Percentiles rank a stretch among this genome's conserved stretches.
Conservation (phyloP, 345 rosid genomes). For the Citrus australasica region DNA sequence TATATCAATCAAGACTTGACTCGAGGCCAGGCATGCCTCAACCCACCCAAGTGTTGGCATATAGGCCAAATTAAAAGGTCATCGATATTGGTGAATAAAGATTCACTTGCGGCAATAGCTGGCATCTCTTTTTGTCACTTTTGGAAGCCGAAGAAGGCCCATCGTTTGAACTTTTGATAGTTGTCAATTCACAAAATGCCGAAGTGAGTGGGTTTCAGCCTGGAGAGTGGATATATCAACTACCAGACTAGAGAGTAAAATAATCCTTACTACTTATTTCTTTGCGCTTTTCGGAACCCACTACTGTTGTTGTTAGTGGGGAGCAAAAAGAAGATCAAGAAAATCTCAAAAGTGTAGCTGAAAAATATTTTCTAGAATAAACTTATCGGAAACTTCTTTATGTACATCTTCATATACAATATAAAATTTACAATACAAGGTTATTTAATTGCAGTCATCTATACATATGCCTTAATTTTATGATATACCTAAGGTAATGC, state of each 20-base stretch:
- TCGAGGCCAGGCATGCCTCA: neutral
- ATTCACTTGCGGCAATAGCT: no score
- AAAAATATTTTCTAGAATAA: neutral
- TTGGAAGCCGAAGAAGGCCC: no score
- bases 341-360: neutral
- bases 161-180: neutral
- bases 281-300: neutral
- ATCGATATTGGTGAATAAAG: no score
- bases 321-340: neutral
- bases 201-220: no score
- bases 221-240: no score
- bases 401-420: neutral
- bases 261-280: neutral
- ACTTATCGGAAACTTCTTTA: neutral
- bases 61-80: no score
- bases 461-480: neutral
- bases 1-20: no score
- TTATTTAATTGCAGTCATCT: neutral
- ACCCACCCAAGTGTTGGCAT: neutral
- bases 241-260: neutral
- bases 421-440: neutral
- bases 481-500: fast-evolving
- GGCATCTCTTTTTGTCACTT: no score
- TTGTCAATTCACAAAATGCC: neutral
- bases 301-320: neutral